Base-by-base conservation (phyloP, 257 asterid genomes). In the Solanum etuberosum region DNA sequence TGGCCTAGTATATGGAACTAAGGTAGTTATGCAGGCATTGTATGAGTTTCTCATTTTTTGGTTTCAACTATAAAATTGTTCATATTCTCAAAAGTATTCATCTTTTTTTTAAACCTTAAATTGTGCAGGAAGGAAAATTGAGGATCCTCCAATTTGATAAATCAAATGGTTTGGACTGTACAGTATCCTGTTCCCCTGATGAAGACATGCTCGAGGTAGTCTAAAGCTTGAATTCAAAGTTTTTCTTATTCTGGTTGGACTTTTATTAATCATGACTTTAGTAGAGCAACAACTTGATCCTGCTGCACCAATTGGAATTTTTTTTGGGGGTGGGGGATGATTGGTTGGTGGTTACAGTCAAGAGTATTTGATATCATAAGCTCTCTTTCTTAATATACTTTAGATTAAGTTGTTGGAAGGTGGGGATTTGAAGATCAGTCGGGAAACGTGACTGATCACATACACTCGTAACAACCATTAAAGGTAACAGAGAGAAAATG, bases 1-100 rank as follows among this genome's bases (percentile, higher is more conserved):
- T 85, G 99, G 99, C 84, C 94, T 97, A 92, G 95, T 97, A 86
- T 97, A 97, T 89, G 99, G 99, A 89, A 97, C 99, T 84, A 97
- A 97, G 96, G 99, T 95, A 84, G 86, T 87, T 13, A n/a, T 83
- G 63, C 84, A 82, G 40, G 32, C 34, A 15, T 20, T 37, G 61
- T 63, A 23, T 27, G 42, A 21, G 78, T 27, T 74, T 78, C 34
- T 34, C 42, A 21, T 83, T 54, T 86, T 31, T 87, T 25, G 29
- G 70, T 71, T 80, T 70, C 71, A 61, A 82, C 43, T 85, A 25
- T 71, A 21, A 51, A 32, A 71, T 25, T 73, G 61, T 63, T 85
- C 27, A 46, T 73, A 54, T 34, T 73, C 57, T 71, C 84, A 32
- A 21, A 86, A 72, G 37, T 4, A 23, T 20, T 51, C 73, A 48